Percentiles rank a stretch among this genome's conserved stretches.
phyloP scores from a whole-genome alignment of 1,284 basidiomycete species.

The Rhizopogon parksii region DNA sequence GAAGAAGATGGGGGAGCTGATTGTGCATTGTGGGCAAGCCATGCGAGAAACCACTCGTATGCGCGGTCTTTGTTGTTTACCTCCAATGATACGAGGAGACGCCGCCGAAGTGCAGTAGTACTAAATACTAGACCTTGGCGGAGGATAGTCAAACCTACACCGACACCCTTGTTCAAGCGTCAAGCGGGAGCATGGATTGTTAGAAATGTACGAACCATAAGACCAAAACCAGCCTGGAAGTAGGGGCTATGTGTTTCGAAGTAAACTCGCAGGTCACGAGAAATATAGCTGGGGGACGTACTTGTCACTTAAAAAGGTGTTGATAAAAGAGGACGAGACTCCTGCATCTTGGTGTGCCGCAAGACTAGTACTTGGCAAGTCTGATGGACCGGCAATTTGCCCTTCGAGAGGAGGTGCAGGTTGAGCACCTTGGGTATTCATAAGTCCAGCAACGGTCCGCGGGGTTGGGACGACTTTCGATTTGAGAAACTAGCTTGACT shows the following conservation, averaged over 20 bases:
- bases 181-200: slow-evolving; percentile 7
- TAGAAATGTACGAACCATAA: slow-evolving; percentile 63
- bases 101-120: slow-evolving; percentile 73
- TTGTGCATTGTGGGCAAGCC: slow-evolving; percentile 77
- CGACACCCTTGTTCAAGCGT: slow-evolving; percentile 59
- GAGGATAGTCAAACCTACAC: slow-evolving; percentile 72
- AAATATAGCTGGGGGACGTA: slow-evolving; percentile 17
- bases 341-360: slow-evolving; percentile 10
- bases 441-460: background rate
- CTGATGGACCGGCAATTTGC: slow-evolving; percentile 4
- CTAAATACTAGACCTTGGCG: slow-evolving; percentile 68
- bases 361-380: slow-evolving; percentile 6
- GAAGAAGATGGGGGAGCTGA: slow-evolving; percentile 26
- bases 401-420: slow-evolving; percentile 1
- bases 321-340: slow-evolving; percentile 11
- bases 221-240: slow-evolving; percentile 93
- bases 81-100: slow-evolving; percentile 92
- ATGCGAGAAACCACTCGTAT: slow-evolving; percentile 96
- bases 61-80: slow-evolving; percentile 94
- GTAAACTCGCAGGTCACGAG: slow-evolving; percentile 10
- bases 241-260: slow-evolving; percentile 64
- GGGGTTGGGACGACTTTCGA: background rate
- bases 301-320: slow-evolving; percentile 27
- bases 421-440: slow-evolving; percentile 8
- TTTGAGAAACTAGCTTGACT: background rate